These are phyloP conservation scores for Leishmania guyanensis DNA, from an alignment of 208 protist genomes.

Conservation along the genomic window DNA sequence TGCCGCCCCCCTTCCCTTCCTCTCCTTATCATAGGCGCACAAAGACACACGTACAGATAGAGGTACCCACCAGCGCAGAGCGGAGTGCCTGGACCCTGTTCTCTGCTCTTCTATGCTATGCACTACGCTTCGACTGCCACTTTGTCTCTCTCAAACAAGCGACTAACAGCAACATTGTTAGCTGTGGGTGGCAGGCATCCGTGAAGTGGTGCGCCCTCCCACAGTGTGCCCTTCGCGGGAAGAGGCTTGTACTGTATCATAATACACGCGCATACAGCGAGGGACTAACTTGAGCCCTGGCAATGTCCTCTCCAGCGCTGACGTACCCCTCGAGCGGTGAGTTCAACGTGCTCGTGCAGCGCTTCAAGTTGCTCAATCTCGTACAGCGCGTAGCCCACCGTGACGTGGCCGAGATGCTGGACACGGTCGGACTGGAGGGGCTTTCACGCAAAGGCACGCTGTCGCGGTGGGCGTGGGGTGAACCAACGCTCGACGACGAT, in stretches of 20 bases:
- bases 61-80: neutral
- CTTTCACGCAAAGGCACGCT: conserved; percentile 61
- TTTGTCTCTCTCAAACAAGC: too few relatives aligned
- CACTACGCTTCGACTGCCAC: too few relatives aligned
- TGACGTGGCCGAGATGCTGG: conserved; percentile 84
- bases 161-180: too few relatives aligned
- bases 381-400: conserved; percentile 84
- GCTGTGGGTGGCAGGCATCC: too few relatives aligned
- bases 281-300: neutral
- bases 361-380: conserved; percentile 87
- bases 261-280: neutral
- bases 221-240: too few relatives aligned
- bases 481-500: neutral
- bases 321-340: conserved; percentile 46
- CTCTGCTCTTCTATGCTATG: too few relatives aligned
- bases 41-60: neutral
- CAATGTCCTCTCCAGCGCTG: conserved; percentile 14
- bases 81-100: too few relatives aligned
- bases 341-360: conserved; percentile 73
- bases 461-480: conserved; percentile 2
- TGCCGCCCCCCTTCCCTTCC: too few relatives aligned
- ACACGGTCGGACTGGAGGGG: conserved; percentile 74
- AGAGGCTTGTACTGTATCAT: too few relatives aligned
- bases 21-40: too few relatives aligned
- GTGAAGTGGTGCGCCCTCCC: too few relatives aligned